Conservation (phyloP, 2,329 filamentous ascomycete species). For the Lasiodiplodia sp. region DNA sequence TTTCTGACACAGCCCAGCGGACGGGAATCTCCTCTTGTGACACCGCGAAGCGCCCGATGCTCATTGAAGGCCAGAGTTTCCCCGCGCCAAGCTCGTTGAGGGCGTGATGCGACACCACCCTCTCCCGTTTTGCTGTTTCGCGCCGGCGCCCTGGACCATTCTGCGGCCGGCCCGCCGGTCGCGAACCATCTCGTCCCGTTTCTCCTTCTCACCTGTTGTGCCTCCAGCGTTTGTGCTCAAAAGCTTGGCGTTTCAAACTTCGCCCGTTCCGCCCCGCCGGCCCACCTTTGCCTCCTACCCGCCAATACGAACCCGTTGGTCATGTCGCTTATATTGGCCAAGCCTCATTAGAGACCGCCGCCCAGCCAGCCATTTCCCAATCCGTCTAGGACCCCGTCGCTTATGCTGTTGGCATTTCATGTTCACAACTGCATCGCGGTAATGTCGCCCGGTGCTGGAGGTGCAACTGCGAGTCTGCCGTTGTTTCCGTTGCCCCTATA, state of each 20-base stretch:
- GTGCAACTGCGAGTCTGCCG: no score
- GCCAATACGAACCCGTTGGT: not conserved
- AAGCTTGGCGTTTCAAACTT: conserved; percentile 20
- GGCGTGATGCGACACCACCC: not conserved
- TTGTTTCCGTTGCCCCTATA: not conserved
- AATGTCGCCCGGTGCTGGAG: not conserved
- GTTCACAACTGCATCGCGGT: not conserved
- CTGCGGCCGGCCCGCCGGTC: not conserved
- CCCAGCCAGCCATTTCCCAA: conserved; percentile 11
- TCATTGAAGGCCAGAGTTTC: not conserved
- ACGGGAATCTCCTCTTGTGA: no score
- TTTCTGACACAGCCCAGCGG: no score
- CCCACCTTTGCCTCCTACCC: conserved; percentile 1
- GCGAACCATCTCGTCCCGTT: not conserved
- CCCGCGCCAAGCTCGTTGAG: conserved; percentile 1
- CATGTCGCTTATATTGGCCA: conserved; percentile 14
- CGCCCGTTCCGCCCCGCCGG: not conserved
- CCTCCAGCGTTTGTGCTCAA: not conserved
- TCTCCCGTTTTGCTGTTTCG: conserved; percentile 3
- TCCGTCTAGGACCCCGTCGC: conserved; percentile 4
- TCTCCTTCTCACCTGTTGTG: not conserved
- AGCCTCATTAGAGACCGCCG: conserved; percentile 2
- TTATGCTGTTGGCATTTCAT: conserved; percentile 16
- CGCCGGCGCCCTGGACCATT: not conserved
- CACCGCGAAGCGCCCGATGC: not conserved